These are phyloP conservation scores for Coelastrella sp. DNA, from an alignment of 139 green algal genomes.

Conservation along the genomic window DNA sequence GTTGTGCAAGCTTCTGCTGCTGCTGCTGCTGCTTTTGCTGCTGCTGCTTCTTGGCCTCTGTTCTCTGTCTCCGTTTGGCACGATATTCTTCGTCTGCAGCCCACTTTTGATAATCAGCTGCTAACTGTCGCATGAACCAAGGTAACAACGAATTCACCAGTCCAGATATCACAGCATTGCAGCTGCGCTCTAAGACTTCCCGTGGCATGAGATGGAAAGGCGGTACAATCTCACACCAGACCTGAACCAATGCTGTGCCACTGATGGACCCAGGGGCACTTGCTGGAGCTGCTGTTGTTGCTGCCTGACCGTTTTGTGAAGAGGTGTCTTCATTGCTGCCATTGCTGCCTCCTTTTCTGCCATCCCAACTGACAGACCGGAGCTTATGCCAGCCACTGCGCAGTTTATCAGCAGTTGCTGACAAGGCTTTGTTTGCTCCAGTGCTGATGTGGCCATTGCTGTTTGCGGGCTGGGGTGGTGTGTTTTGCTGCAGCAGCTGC, in stretches of 20 bases:
- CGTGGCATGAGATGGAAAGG: conserved; percentile 80
- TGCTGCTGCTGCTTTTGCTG: conserved; percentile 1
- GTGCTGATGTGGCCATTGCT: too few species aligned
- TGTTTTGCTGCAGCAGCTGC: not conserved
- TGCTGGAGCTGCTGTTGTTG: not conserved
- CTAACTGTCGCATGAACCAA: conserved; percentile 67
- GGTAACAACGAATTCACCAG: conserved; percentile 70
- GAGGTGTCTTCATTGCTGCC: too few species aligned
- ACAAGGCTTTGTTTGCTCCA: not conserved
- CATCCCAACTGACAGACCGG: not conserved
- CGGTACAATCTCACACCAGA: conserved; percentile 67
- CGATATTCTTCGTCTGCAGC: conserved; percentile 52
- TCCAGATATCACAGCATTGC: conserved; percentile 66
- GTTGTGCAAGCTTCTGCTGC: not conserved
- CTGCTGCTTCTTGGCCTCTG: not conserved
- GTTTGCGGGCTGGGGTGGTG: too few species aligned
- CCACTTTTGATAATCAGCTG: conserved; percentile 66
- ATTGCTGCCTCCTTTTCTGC: not conserved
- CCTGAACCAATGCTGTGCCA: conserved; percentile 32
- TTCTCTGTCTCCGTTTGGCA: not conserved
- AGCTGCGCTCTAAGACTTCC: conserved; percentile 65
- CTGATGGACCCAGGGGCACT: conserved; percentile 6
- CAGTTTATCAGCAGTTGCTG: conserved; percentile 10
- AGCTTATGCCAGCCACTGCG: conserved; percentile 13
- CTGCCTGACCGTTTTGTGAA: too few species aligned